These are phyloP conservation scores for Heliamphora exappendiculata DNA, from an alignment of 148 eudicot genomes.

Conservation along the genomic window DNA sequence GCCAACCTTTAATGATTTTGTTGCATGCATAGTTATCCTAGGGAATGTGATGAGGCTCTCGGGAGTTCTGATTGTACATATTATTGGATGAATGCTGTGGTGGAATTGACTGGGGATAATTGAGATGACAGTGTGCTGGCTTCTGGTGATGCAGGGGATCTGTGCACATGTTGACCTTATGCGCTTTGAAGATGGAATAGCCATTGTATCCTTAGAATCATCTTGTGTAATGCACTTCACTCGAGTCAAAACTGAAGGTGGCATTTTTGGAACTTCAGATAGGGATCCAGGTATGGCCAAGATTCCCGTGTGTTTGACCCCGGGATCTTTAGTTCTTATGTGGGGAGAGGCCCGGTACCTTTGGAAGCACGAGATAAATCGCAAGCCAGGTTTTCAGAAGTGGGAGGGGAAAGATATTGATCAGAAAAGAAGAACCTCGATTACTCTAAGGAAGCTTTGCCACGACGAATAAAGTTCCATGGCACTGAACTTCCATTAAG, in stretches of 20 bases:
- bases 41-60: neutral
- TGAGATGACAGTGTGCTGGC: neutral
- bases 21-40: neutral
- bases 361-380: conserved; percentile 91
- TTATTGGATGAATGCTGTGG: neutral
- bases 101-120: neutral
- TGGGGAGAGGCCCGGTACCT: conserved; percentile 81
- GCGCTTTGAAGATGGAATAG: conserved; percentile 96
- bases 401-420: conserved; percentile 70
- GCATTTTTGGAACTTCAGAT: conserved; percentile 7
- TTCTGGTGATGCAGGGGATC: conserved; percentile 58
- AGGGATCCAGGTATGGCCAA: conserved; percentile 17
- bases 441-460: conserved; percentile 75
- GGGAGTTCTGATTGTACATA: neutral
- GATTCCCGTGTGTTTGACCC: conserved; percentile 60
- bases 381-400: conserved; percentile 69
- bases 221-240: conserved; percentile 84
- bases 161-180: conserved; percentile 90
- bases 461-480: conserved; percentile 11
- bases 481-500: too few relatives aligned
- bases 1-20: neutral
- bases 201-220: conserved; percentile 77
- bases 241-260: conserved; percentile 23
- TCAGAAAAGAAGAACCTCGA: conserved; percentile 66
- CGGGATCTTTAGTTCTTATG: conserved; percentile 73